Evolutionary conservation across 345 rosid genomes (phyloP), one percentile per base, ranked within the genome.

Genomic region (Citropsis articulata): DNA sequence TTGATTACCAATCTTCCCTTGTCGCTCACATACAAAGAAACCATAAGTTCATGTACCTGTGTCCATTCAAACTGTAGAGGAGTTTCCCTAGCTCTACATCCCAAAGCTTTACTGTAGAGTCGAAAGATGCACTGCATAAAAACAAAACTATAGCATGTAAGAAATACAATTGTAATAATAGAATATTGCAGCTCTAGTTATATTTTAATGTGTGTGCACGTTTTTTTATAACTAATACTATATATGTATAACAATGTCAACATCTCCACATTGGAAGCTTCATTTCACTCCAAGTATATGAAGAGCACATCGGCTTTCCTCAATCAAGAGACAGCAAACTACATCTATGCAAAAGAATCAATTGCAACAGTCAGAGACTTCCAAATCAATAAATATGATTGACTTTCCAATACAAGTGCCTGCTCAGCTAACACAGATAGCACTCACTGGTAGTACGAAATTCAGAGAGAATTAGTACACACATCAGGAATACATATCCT

Each of bases 91-190:
- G 87, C 69, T 97, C 98, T 76, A 93, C 97, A 82, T 97, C 99
- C 99, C 98, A 97, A 81, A 94, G 86, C 87, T 97, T 97, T 73
- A 97, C 98, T 0, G 99, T 86, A 27, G 98, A 94, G 87, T 97
- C 99, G 78, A 97, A 97, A 75, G 99, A 97, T 75, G 99, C 99
- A 89, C 98, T 97, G 88, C 65, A 74, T 45, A 61, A 42, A 84
- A 77, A 65, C 62, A 57, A 24, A 71, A 57, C 16, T 31, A 66
- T 1, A 78, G 10, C 80, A 66, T 31, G 28, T 75, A 21, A 74
- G 60, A 61, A 36, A 65, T 5, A 65, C 31, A 50, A 56, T 0
- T 48, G 13, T 7, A 18, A 16, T 2, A 16, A 4, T 6, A 65
- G 1, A 50, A 27, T 9, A 13, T n/a, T 14, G 36, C 9, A 66